These are phyloP conservation scores for Adenanthera pavonina DNA, from an alignment of 306 rosid genomes.

Conservation along the genomic window DNA sequence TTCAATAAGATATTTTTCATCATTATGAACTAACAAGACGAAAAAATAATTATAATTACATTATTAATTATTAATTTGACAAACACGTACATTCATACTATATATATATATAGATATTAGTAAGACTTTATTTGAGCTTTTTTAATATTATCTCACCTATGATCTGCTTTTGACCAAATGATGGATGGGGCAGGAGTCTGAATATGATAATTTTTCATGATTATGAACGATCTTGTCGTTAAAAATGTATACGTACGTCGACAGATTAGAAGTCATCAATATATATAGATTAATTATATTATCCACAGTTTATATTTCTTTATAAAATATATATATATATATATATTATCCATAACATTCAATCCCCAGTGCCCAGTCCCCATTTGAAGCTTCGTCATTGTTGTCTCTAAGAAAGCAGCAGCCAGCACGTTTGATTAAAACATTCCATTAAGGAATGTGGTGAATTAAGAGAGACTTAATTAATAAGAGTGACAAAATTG, in stretches of 20 bases:
- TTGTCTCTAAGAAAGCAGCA: conserved; percentile 37
- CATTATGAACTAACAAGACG: too few relatives aligned
- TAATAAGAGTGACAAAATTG: too few relatives aligned
- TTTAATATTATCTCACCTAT: not conserved
- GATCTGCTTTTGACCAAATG: conserved; percentile 5
- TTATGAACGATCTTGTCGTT: not conserved
- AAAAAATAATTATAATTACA: too few relatives aligned
- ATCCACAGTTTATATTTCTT: conserved; percentile 20
- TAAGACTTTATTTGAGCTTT: too few relatives aligned
- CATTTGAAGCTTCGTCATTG: conserved; percentile 35
- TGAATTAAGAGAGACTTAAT: too few relatives aligned
- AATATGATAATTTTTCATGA: not conserved
- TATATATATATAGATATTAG: too few relatives aligned
- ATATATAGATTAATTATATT: conserved; percentile 9
- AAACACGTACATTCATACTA: too few relatives aligned
- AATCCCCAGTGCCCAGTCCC: conserved; percentile 1
- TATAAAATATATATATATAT: not conserved
- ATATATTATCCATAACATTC: conserved; percentile 19
- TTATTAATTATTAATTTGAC: too few relatives aligned
- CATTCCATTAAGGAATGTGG: too few relatives aligned
- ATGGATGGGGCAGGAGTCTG: not conserved
- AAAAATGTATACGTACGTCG: not conserved
- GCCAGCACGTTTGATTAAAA: not conserved
- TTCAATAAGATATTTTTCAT: too few relatives aligned
- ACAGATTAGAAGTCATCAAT: not conserved